Evolutionary conservation across 2,329 filamentous ascomycete genomes (phyloP), one percentile per base, ranked within the genome.

Genomic region (Ophiostoma populinum): DNA sequence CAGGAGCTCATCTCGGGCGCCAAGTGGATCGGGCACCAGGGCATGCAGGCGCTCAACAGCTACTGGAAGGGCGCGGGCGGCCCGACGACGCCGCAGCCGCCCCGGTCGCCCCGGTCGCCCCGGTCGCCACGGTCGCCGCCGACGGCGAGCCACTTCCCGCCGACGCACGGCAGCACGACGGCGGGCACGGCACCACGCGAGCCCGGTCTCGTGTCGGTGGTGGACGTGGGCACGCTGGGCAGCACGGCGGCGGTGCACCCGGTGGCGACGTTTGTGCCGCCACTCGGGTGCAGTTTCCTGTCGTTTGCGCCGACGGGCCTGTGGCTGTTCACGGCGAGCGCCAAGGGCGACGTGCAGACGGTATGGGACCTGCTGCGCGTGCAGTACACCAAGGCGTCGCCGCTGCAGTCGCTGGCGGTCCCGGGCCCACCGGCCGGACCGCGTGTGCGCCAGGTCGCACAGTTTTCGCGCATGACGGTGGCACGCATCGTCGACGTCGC

Each of bases 401-500:
- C 67, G 15, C 53, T 75, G 13, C 72, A 75, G 46, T 56, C 59
- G 27, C 51, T 61, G 30, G 61, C 56, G 11, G 30, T 46, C 6
- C 55, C 56, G 0, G 44, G 55, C n/a, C 35, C 48, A 7, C 62
- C 65, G 26, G 63, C 59, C 12, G 64, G 70, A 0, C 67, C 68
- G 6, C 62, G 69, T 38, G 80, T 94, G 21, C 76, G 85, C 32
- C 82, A 93, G 51, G 66, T 94, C 40, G 82, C 85, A 7, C 75
- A 86, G 40, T 94, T 92, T 50, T 81, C 82, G 15, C 75, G 90
- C 26, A 79, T 94, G 70, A 95, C 87, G 2, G 79, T 87, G 32
- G 83, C 90, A 3, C 80, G 81, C 36, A 82, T 95, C 37, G 70
- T 94, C 16, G 87, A 94, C 49, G 80, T 93, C 27, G 73, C 75